Evolutionary conservation across 306 rosid genomes (phyloP), one percentile per base, ranked within the genome.

Genomic region (Glycine soja): DNA sequence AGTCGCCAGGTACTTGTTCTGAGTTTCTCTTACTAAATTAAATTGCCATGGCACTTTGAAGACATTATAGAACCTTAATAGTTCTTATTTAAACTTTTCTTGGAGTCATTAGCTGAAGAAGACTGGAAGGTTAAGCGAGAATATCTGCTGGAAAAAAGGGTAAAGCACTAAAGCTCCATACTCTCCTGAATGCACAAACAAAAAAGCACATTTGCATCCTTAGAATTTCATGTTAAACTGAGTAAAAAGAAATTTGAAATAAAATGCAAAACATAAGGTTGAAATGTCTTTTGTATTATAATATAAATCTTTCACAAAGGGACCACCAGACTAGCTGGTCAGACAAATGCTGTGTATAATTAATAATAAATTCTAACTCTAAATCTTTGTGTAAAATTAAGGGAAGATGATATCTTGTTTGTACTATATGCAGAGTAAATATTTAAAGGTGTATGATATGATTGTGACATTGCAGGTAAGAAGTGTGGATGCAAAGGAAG

Each of bases 41-140:
- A 24, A 61, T 63, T 70, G 54, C n/a, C 45, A 3, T 67, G 58
- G 19, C 61, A 81, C 19, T 73, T 77, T 40, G 40, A 81, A 70
- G 70, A 71, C 13, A 40, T 14, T 48, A 63, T 76, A 70, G 82
- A 85, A 54, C 46, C 59, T 50, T 67, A 70, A 40, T 70, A 69
- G 42, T 30, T 82, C 50, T 48, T 15, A 8, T 52, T 43, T 24
- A 24, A 24, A 24, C 24, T 24, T 24, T 24, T 24, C 30, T 24
- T 24, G 30, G 93, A 69, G 90, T 74, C 82, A 12, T 83, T 86
- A 95, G 99, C 98, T 83, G 99, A 95, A 87, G 97, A 95, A 88
- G 99, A 95, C 0, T 95, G 99, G 99, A 95, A 93, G 87, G 62
- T 84, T 80, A 95, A 95, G 89, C 82, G 99, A 81, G 98, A 85